These are phyloP conservation scores for Fomitopsis pulvina DNA, from an alignment of 768 basidiomycete species.

Conservation along the genomic window DNA sequence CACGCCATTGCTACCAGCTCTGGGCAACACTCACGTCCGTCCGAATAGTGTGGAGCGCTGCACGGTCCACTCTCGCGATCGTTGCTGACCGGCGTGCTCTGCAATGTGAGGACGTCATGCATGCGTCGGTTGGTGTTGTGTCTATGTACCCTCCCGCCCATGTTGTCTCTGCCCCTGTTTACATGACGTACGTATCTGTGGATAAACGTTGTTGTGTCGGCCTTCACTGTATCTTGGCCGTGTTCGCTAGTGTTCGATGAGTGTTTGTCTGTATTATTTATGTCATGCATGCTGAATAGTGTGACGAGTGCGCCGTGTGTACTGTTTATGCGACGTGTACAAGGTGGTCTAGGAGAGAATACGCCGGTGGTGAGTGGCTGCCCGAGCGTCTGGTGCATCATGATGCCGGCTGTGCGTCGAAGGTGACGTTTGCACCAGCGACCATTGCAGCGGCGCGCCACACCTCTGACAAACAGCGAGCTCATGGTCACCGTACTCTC, in stretches of 20 bases:
- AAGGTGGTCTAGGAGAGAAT: too few species aligned
- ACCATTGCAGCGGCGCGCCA: background rate
- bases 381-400: too few species aligned
- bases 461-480: background rate
- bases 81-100: conserved; percentile 9
- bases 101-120: conserved; percentile 5
- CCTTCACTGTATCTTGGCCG: too few species aligned
- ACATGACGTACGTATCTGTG: background rate
- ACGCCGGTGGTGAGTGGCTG: too few species aligned
- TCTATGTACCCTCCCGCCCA: background rate
- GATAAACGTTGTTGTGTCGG: background rate
- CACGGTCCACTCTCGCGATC: conserved; percentile 11
- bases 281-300: too few species aligned
- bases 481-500: background rate
- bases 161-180: background rate
- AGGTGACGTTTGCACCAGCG: background rate
- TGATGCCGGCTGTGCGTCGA: background rate
- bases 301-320: too few species aligned
- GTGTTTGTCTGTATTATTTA: too few species aligned
- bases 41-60: conserved; percentile 18
- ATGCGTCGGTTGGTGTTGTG: background rate
- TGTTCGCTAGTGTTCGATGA: too few species aligned
- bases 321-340: too few species aligned
- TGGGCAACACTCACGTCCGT: conserved; percentile 26
- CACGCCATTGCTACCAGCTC: conserved; percentile 11